Conservation (phyloP, 116 monocot species). For the Zostera marina region DNA sequence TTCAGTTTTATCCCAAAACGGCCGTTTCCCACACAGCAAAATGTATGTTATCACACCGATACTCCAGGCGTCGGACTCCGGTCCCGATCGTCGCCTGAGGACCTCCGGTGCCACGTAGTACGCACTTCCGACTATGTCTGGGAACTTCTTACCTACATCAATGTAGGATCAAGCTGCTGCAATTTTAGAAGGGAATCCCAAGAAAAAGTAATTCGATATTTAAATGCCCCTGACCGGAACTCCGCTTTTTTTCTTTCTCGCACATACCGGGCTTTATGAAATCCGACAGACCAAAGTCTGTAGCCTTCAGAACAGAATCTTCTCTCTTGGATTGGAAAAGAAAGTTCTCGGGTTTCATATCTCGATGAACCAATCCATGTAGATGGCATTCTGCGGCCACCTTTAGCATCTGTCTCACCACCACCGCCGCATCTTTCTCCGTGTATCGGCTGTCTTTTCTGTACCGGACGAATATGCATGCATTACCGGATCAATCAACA, state of each 20-base stretch:
- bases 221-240: too few species aligned
- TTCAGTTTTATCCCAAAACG: constrained; percentile 87
- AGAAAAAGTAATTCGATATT: too few species aligned
- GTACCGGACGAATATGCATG: constrained; percentile 4
- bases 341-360: constrained; percentile 99
- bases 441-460: constrained; percentile 89
- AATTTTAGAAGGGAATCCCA: too few species aligned
- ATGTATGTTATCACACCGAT: constrained; percentile 95
- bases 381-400: constrained; percentile 90
- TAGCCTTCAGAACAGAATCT: constrained; percentile 76
- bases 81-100: constrained; percentile 70
- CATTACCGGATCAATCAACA: too few species aligned
- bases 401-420: constrained; percentile 92
- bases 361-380: constrained; percentile 93
- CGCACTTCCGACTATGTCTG: constrained; percentile 86
- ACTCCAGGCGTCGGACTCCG: constrained; percentile 98
- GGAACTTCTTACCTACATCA: constrained; percentile 66
- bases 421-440: constrained; percentile 87
- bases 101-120: constrained; percentile 98
- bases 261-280: constrained; percentile 79
- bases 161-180: background rate
- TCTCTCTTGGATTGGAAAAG: constrained; percentile 82
- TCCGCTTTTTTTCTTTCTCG: too few species aligned
- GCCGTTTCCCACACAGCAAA: constrained; percentile 79
- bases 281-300: constrained; percentile 98